phyloP scores from a whole-genome alignment of 2,329 filamentous ascomycete species.

The Leptosphaerulina australis region DNA sequence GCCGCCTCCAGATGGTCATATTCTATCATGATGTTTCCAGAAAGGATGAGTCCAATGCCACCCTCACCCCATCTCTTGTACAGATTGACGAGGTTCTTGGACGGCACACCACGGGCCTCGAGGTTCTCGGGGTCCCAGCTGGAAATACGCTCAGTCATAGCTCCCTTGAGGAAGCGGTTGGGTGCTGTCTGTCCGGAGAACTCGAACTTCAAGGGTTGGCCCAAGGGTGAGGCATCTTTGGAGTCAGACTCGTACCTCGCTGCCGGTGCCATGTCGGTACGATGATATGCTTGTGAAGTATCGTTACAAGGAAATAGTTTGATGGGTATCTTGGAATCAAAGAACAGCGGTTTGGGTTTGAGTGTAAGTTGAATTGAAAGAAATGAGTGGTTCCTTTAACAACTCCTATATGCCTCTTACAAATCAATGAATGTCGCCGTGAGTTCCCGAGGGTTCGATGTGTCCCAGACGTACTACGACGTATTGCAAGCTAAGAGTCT shows the following conservation, averaged over 20 bases:
- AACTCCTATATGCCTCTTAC: slow-evolving; percentile 5
- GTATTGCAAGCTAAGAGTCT: background rate
- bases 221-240: slow-evolving; percentile 50
- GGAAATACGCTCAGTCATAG: slow-evolving; percentile 69
- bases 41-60: slow-evolving; percentile 58
- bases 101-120: slow-evolving; percentile 60
- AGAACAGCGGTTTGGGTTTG: too few species aligned
- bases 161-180: slow-evolving; percentile 70
- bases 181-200: slow-evolving; percentile 62
- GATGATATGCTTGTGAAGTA: background rate
- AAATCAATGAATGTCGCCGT: slow-evolving; percentile 14
- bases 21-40: slow-evolving; percentile 69
- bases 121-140: slow-evolving; percentile 64
- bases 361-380: background rate
- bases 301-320: background rate
- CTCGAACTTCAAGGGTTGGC: slow-evolving; percentile 52
- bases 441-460: slow-evolving; percentile 16
- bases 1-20: slow-evolving; percentile 63
- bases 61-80: slow-evolving; percentile 60
- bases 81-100: slow-evolving; percentile 62
- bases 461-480: slow-evolving; percentile 7
- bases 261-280: slow-evolving; percentile 43
- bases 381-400: background rate
- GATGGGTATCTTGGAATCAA: background rate
- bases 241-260: slow-evolving; percentile 50